Conservation (phyloP, 345 rosid species). For the Excoecaria agallocha region DNA sequence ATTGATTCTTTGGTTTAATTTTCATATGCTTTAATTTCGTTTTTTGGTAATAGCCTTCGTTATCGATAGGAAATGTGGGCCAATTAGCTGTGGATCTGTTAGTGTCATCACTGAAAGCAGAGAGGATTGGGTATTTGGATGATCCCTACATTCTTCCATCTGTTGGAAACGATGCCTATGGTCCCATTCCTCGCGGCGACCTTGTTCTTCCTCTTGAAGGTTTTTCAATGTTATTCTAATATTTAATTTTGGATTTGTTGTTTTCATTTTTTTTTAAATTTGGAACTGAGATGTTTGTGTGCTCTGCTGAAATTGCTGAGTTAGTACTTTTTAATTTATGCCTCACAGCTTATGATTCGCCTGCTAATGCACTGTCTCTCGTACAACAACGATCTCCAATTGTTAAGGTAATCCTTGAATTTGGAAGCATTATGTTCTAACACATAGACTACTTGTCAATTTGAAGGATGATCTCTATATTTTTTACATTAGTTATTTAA, state of each 20-base stretch:
- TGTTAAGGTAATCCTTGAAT: slow-evolving; percentile 46
- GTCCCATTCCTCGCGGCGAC: slow-evolving; percentile 64
- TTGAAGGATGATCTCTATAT: not conserved
- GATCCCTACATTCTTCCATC: slow-evolving; percentile 78
- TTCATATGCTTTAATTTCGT: not conserved
- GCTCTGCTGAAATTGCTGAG: not conserved
- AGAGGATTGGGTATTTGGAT: slow-evolving; percentile 72
- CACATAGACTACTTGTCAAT: not conserved
- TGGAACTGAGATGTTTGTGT: not conserved
- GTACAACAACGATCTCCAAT: slow-evolving; percentile 84
- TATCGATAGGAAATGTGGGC: slow-evolving; percentile 90
- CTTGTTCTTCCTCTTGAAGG: slow-evolving; percentile 89
- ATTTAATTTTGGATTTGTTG: not conserved
- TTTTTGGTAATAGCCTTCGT: slow-evolving; percentile 53
- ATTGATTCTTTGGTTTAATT: not conserved
- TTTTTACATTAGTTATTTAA: no score
- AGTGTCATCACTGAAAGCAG: slow-evolving; percentile 66
- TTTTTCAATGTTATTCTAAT: slow-evolving; percentile 12
- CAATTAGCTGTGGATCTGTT: slow-evolving; percentile 84
- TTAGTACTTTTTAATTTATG: slow-evolving; percentile 7
- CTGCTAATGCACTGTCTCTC: slow-evolving; percentile 44
- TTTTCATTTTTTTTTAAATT: not conserved
- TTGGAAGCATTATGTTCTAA: not conserved
- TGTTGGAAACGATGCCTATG: slow-evolving; percentile 82
- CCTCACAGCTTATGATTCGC: slow-evolving; percentile 59